Base-by-base conservation (phyloP, 305 asterid species). In the Fraxinus ornus region DNA sequence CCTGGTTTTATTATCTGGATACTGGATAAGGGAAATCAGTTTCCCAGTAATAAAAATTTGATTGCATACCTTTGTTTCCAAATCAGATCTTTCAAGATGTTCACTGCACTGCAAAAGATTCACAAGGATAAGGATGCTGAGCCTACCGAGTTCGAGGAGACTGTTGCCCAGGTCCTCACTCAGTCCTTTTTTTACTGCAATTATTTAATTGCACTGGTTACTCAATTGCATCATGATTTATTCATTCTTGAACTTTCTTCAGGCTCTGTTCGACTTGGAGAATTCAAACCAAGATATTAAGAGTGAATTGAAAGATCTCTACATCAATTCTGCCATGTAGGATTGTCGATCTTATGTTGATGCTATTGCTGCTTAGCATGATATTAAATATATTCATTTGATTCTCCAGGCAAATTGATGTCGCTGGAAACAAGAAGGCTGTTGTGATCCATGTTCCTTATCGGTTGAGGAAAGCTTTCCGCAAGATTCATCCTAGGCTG, bases 401-500 rank as follows among this genome's bases (percentile, higher is more conserved):
- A 4, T 77, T 15, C 21, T 83, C 79, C 89, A 94, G 98, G 72
- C 93, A 90, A 85, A 75, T 94, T 85, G 97, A 92, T 89, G 87
- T 94, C 17, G 81, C 98, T 80, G 95, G 94, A 77, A 89, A 85
- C 86, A 91, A 92, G 90, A 94, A 94, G 82, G 95, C 98, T 83
- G 96, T 91, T 79, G 95, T 94, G 74, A 91, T 94, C 88, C 95
- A 92, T 39, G 98, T 92, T 15, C 97, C 98, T 44, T 94, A 89
- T 79, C 87, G 98, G 36, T 72, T 94, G 90, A 83, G 95, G 85
- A 94, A 94, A 88, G 86, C 94, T 72, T 94, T 92, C 94, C 97
- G 98, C 85, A 94, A 94, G 93, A 90, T 94, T 64, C 98, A 94
- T 44, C 85, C 92, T 36, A 88, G 92, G 85, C 90, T 94, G 71